Conservation (phyloP, 169 alveolate genomes). For the Babesia bovis region DNA sequence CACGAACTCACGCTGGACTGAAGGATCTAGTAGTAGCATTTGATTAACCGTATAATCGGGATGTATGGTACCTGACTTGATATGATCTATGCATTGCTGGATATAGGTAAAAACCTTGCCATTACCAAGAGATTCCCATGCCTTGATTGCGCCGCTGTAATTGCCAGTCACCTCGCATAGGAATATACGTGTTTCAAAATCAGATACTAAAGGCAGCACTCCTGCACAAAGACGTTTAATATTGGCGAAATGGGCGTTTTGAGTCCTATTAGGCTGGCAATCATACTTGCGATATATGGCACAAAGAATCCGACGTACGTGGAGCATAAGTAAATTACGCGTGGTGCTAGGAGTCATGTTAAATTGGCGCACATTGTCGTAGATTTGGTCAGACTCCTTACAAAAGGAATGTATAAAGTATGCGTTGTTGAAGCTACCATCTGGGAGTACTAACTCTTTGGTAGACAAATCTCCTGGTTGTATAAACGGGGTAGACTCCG, state of each 20-base stretch:
- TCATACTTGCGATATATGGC: conserved; percentile 30
- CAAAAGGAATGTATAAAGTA: conserved; percentile 31
- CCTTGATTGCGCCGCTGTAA: conserved; percentile 18
- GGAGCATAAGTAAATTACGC: conserved; percentile 2
- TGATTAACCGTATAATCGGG: conserved; percentile 5
- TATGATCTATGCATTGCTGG: conserved; percentile 26
- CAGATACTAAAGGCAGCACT: conserved; percentile 2
- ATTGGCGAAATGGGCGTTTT: conserved; percentile 31
- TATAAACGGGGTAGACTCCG: conserved; percentile 3
- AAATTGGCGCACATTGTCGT: conserved; percentile 30
- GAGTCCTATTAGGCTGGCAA: conserved; percentile 22
- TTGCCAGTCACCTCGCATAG: conserved; percentile 44
- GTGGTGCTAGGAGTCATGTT: conserved; percentile 2
- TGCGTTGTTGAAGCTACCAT: conserved; percentile 48
- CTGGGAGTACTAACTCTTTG: conserved; percentile 22
- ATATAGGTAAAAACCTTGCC: conserved; percentile 25
- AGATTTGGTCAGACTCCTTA: conserved; percentile 23
- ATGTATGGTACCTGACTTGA: conserved; percentile 6
- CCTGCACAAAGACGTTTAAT: conserved; percentile 32
- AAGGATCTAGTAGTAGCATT: conserved; percentile 34
- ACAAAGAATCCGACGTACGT: conserved; percentile 8
- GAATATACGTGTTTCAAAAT: conserved; percentile 19
- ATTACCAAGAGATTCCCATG: conserved; percentile 29
- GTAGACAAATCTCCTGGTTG: conserved; percentile 10
- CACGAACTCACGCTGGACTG: conserved; percentile 30